These are phyloP conservation scores for Sideroxylon spinosum DNA, from an alignment of 179 eudicot genomes.

Conservation along the genomic window DNA sequence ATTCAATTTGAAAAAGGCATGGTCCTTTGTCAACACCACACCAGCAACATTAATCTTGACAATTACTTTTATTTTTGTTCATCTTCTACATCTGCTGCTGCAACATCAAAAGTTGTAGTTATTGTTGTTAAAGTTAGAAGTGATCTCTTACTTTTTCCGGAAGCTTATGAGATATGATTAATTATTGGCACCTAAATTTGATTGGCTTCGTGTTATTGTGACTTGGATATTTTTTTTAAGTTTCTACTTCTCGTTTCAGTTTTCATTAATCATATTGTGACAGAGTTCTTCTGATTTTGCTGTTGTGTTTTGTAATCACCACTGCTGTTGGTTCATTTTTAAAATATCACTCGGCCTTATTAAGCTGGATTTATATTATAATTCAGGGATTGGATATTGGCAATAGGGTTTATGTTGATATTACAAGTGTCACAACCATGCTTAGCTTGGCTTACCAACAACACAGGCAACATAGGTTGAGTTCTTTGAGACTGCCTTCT, in stretches of 20 bases:
- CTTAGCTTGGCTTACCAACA: background rate
- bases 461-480: background rate
- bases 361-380: background rate
- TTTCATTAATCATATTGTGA: background rate
- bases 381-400: background rate
- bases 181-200: background rate
- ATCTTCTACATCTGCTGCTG: background rate
- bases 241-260: background rate
- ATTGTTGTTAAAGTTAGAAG: background rate
- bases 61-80: background rate
- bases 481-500: constrained; percentile 1
- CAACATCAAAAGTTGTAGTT: background rate
- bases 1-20: background rate
- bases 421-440: background rate
- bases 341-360: background rate
- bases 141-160: background rate
- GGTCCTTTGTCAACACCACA: background rate
- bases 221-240: background rate
- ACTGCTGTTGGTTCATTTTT: background rate
- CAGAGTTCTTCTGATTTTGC: background rate
- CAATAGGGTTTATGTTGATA: background rate
- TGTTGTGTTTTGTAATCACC: background rate
- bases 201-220: background rate
- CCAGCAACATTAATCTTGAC: background rate
- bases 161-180: background rate